Evolutionary conservation across 306 rosid genomes (phyloP).

Genomic region (Citrullus colocynthis): DNA sequence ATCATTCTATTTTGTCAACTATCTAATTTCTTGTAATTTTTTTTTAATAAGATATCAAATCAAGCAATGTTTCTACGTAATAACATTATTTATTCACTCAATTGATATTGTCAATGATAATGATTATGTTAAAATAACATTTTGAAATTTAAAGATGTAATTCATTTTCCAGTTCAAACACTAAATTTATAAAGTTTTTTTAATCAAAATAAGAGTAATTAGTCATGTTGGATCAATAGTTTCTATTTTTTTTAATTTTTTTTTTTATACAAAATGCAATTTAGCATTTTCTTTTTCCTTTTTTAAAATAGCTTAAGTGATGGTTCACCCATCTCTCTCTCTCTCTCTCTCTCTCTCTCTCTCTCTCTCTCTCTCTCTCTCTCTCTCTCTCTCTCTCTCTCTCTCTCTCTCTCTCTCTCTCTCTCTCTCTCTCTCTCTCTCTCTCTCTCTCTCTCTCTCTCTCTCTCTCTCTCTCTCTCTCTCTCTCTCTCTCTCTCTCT

Average conservation of each 20-base stretch:
- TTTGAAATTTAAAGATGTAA: no score
- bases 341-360: background rate
- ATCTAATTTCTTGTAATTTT: no score
- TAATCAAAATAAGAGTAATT: no score
- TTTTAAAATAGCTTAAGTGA: background rate
- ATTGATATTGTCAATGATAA: background rate
- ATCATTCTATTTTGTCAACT: no score
- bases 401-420: background rate
- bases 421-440: background rate
- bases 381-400: background rate
- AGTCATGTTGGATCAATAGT: no score
- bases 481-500: background rate
- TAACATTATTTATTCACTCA: no score
- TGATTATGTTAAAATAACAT: background rate
- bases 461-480: background rate
- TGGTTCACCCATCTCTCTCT: background rate
- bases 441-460: background rate
- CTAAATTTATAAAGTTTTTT: no score
- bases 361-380: background rate
- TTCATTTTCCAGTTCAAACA: no score
- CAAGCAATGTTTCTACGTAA: no score
- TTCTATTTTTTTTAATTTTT: no score
- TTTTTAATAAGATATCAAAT: no score
- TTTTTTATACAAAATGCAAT: background rate
- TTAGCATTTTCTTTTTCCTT: background rate